Evolutionary conservation across 2,329 filamentous ascomycete genomes (phyloP).

Genomic region (Apiospora malaysiana): DNA sequence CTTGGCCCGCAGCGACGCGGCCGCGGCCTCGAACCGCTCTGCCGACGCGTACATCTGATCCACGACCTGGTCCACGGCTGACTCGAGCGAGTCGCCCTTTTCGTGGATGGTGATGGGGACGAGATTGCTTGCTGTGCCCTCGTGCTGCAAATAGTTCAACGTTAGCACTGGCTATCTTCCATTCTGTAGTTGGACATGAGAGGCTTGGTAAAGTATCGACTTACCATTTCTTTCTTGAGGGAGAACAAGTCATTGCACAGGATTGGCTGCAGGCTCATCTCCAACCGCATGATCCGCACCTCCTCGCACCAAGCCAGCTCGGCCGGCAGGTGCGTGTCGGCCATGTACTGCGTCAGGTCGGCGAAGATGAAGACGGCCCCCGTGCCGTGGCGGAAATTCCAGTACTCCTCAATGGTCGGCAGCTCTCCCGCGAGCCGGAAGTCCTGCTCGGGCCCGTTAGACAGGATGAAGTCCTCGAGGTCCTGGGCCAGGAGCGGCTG

Average conservation of each 20-base stretch:
- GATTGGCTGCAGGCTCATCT: constrained; percentile 29
- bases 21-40: constrained; percentile 27
- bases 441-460: constrained; percentile 29
- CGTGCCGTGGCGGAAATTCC: constrained; percentile 30
- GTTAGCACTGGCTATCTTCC: neutral
- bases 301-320: constrained; percentile 29
- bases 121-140: constrained; percentile 29
- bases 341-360: constrained; percentile 30
- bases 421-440: constrained; percentile 28
- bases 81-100: constrained; percentile 23
- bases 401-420: constrained; percentile 29
- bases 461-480: constrained; percentile 31
- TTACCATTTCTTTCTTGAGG: constrained; percentile 31
- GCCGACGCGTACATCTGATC: constrained; percentile 29
- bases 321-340: constrained; percentile 26
- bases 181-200: too few relatives aligned
- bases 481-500: constrained; percentile 25
- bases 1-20: constrained; percentile 26
- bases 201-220: too few relatives aligned
- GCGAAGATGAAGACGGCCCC: constrained; percentile 29
- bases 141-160: constrained; percentile 20
- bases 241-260: constrained; percentile 32
- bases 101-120: constrained; percentile 28
- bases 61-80: constrained; percentile 25
- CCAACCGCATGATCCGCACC: constrained; percentile 27